Evolutionary conservation across 352 stramenopile genomes (phyloP).

Genomic region (Pythium scleroteichum): DNA sequence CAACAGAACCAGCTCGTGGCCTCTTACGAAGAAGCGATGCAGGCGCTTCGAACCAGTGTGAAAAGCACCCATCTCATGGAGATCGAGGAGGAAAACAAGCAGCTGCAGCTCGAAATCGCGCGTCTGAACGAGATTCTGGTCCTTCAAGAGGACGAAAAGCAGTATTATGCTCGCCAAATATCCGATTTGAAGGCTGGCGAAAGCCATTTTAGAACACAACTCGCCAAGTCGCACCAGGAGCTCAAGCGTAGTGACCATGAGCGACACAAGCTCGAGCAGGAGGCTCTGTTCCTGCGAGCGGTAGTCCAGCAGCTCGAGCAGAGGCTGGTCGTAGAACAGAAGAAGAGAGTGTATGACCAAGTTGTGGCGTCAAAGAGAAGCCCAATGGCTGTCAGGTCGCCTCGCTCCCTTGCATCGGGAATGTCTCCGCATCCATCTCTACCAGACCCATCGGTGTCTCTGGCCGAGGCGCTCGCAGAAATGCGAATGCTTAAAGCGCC

Average conservation of each 20-base stretch:
- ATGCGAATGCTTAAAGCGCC: slow-evolving; percentile 5
- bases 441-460: not conserved
- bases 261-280: slow-evolving; percentile 52
- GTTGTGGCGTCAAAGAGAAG: slow-evolving; percentile 20
- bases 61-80: slow-evolving; percentile 62
- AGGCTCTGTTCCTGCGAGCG: slow-evolving; percentile 39
- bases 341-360: slow-evolving; percentile 57
- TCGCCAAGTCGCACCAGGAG: slow-evolving; percentile 43
- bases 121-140: slow-evolving; percentile 36
- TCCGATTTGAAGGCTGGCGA: slow-evolving; percentile 33
- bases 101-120: slow-evolving; percentile 47
- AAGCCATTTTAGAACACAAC: slow-evolving; percentile 31
- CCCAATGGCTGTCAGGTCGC: not conserved
- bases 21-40: slow-evolving; percentile 63
- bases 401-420: not conserved
- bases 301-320: slow-evolving; percentile 44
- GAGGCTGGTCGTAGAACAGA: slow-evolving; percentile 44
- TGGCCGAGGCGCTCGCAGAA: slow-evolving; percentile 19
- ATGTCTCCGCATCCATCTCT: not conserved
- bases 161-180: slow-evolving; percentile 34
- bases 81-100: slow-evolving; percentile 55
- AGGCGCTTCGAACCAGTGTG: slow-evolving; percentile 44
- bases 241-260: slow-evolving; percentile 38
- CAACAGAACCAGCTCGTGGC: slow-evolving; percentile 54
- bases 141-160: slow-evolving; percentile 32